Conservation (phyloP, 73 alveolate genomes). For the Paramecium pentaurelia region DNA sequence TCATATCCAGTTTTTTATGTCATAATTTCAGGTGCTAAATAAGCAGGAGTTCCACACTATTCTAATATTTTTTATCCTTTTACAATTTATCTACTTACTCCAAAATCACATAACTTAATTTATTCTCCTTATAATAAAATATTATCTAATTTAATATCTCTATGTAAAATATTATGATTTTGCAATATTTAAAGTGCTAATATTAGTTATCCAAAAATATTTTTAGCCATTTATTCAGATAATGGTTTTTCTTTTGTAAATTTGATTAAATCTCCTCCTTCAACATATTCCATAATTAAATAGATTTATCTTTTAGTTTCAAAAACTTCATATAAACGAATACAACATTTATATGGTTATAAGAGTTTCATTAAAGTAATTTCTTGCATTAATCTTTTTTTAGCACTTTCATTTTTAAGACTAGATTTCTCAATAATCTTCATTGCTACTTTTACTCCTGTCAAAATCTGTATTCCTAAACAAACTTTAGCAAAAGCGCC, state of each 20-base stretch:
- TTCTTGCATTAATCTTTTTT: conserved; percentile 85
- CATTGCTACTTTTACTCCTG: conserved; percentile 97
- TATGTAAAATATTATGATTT: conserved; percentile 83
- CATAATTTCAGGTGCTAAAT: conserved; percentile 98
- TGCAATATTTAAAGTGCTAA: conserved; percentile 84
- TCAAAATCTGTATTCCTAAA: conserved; percentile 88
- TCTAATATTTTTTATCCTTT: conserved; percentile 88
- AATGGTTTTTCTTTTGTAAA: conserved; percentile 88
- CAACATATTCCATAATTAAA: conserved; percentile 89
- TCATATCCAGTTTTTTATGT: conserved; percentile 90
- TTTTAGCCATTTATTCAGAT: conserved; percentile 84
- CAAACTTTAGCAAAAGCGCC: conserved; percentile 98
- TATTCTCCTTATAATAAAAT: conserved; percentile 88
- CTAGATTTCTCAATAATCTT: conserved; percentile 92
- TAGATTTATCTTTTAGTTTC: conserved; percentile 90
- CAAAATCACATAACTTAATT: conserved; percentile 95
- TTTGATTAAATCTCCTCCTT: conserved; percentile 93
- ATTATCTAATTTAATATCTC: conserved; percentile 97
- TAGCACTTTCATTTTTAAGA: conserved; percentile 91
- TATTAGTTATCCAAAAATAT: conserved; percentile 85
- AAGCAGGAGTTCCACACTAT: conserved; percentile 99
- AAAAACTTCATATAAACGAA: conserved; percentile 84
- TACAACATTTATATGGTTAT: conserved; percentile 66
- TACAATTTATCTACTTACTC: conserved; percentile 83
- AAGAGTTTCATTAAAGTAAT: conserved; percentile 53